These are phyloP conservation scores for Populus simonii DNA, from an alignment of 345 rosid genomes.

Conservation along the genomic window DNA sequence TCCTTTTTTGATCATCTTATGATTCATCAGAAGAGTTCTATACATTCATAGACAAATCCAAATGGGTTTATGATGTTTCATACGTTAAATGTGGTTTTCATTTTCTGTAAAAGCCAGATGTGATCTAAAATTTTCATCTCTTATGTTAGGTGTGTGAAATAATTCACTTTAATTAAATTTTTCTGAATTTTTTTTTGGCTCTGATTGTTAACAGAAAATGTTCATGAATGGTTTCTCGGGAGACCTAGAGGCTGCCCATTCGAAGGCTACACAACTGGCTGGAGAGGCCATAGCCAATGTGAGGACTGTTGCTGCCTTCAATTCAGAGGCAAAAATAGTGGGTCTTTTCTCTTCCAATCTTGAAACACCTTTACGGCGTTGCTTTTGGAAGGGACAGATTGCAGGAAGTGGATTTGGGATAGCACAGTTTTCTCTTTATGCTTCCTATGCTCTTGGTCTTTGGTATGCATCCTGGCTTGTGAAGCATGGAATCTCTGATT, in stretches of 20 bases:
- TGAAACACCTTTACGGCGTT: constrained; percentile 67
- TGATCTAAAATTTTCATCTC: background rate
- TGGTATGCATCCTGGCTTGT: constrained; percentile 99
- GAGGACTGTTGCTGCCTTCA: constrained; percentile 95
- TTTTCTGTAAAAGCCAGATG: background rate
- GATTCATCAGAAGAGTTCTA: background rate
- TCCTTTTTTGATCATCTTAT: background rate
- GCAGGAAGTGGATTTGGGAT: constrained; percentile 96
- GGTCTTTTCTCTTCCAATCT: constrained; percentile 78
- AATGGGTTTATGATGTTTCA: background rate
- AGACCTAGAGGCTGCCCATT: constrained; percentile 89
- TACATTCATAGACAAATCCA: background rate
- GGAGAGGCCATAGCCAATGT: constrained; percentile 97
- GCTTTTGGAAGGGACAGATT: constrained; percentile 99
- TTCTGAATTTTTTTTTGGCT: background rate
- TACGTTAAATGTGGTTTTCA: background rate
- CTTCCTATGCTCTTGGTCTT: constrained; percentile 96
- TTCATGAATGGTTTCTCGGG: constrained; percentile 97
- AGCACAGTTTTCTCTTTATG: constrained; percentile 90
- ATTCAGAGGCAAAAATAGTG: constrained; percentile 84
- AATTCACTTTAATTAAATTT: background rate
- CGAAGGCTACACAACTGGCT: constrained; percentile 92
- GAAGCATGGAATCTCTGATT: constrained; percentile 96
- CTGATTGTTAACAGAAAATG: constrained; percentile 69
- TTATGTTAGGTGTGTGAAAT: background rate